A percentile compares a stretch with the other conserved stretches of the same genome.
Evolutionary conservation across 495 filamentous ascomycete genomes (phyloP).

Genomic region (Tricharina praecox): DNA sequence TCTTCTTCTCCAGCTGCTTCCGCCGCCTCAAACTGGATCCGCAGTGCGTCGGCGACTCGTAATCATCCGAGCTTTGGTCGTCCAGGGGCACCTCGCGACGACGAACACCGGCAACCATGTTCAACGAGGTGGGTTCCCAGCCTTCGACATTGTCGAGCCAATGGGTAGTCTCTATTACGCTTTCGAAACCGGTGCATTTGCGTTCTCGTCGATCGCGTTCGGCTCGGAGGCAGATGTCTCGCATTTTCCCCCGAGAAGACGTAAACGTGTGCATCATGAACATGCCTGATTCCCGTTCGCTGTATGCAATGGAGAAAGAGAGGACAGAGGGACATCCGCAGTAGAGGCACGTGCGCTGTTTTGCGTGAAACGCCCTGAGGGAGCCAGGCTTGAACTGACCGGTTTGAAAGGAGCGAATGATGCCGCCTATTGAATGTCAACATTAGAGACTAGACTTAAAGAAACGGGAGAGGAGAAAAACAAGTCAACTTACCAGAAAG

Average conservation of each 20-base stretch:
- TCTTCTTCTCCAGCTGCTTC: constrained; percentile 13
- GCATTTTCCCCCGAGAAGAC: constrained; percentile 26
- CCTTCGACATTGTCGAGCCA: constrained; percentile 29
- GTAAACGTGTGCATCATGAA: constrained; percentile 40
- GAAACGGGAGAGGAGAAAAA: neutral
- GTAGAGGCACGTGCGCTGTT: constrained; percentile 31
- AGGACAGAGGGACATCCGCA: constrained; percentile 35
- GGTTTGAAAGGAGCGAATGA: constrained; percentile 41
- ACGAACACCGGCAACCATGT: constrained; percentile 30
- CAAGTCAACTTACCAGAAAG: constrained; percentile 18
- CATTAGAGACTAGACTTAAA: constrained; percentile 6
- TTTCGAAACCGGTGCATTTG: constrained; percentile 28
- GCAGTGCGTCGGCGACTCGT: constrained; percentile 9
- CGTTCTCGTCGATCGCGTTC: constrained; percentile 23
- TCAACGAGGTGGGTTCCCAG: constrained; percentile 30
- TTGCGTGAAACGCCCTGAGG: constrained; percentile 35
- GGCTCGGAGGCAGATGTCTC: constrained; percentile 22
- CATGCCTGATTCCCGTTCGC: constrained; percentile 34
- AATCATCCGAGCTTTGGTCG: constrained; percentile 20
- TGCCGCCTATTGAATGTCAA: constrained; percentile 25
- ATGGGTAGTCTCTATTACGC: constrained; percentile 24
- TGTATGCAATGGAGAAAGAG: constrained; percentile 39
- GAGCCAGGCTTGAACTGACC: constrained; percentile 38
- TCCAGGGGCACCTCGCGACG: constrained; percentile 14
- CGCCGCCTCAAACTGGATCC: constrained; percentile 16